Evolutionary conservation across 2,329 filamentous ascomycete species (phyloP).

Genomic region (Verticillium nubilum): DNA sequence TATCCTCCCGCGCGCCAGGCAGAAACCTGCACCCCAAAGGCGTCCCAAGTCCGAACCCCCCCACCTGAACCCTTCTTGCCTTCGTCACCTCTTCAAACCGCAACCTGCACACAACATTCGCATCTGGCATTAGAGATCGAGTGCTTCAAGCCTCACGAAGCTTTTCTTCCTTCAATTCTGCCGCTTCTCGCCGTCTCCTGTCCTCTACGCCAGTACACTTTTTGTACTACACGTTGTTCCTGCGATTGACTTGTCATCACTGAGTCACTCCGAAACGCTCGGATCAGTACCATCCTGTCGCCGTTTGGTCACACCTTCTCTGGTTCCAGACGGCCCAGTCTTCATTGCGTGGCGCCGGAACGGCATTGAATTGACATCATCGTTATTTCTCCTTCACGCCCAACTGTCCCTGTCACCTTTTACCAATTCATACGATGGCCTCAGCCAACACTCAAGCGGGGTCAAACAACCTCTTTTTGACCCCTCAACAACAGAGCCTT

Average conservation of each 20-base stretch:
- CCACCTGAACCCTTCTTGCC: not conserved
- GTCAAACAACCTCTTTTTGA: conserved; percentile 59
- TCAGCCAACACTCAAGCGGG: conserved; percentile 37
- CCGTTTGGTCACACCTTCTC: conserved; percentile 1
- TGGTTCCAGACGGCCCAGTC: conserved; percentile 2
- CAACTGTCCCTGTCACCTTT: not conserved
- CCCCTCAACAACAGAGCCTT: conserved; percentile 70
- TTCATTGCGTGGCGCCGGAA: not conserved
- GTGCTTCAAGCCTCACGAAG: not conserved
- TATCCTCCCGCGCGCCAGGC: not conserved
- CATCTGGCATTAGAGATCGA: not conserved
- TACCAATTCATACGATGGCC: conserved; percentile 35
- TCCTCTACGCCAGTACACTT: not conserved
- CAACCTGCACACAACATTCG: not conserved
- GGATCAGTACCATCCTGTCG: not conserved
- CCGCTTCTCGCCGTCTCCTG: not conserved
- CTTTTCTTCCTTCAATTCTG: not conserved
- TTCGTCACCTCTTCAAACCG: not conserved
- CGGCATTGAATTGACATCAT: not conserved
- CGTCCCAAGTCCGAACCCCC: not conserved
- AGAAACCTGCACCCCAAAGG: not conserved
- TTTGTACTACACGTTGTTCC: not conserved
- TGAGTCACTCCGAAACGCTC: not conserved
- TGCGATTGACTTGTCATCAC: not conserved
- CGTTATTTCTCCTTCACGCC: not conserved